phyloP scores from a whole-genome alignment of 306 rosid species.

The Dryas drummondii region DNA sequence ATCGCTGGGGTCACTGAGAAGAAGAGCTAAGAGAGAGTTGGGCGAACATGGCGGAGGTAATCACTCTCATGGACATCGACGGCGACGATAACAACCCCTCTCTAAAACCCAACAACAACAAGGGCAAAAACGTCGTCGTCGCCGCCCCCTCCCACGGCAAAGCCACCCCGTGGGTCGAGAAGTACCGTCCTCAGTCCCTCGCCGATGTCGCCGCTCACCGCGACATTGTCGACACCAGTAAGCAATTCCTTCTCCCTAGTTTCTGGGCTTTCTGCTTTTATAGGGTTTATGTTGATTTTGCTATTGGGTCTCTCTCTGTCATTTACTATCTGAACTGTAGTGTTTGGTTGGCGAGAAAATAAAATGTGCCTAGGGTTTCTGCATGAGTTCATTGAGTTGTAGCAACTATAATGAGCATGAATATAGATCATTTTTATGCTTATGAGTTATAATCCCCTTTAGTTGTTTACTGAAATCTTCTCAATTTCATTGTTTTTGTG shows the following conservation, averaged over 20 bases:
- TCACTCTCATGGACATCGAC: conserved; percentile 65
- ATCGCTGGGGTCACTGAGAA: background rate
- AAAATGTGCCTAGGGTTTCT: background rate
- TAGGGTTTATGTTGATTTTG: conserved; percentile 18
- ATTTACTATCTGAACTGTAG: background rate
- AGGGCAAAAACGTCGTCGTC: conserved; percentile 48
- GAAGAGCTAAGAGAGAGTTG: background rate
- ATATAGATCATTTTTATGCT: background rate
- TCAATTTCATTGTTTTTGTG: conserved; percentile 8
- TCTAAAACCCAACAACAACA: conserved; percentile 28
- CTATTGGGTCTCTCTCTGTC: background rate
- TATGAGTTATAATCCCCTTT: background rate
- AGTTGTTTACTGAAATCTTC: background rate
- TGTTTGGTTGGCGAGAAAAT: background rate
- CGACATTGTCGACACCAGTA: conserved; percentile 95
- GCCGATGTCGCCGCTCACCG: conserved; percentile 95
- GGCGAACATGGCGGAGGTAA: conserved; percentile 45
- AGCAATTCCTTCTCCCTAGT: conserved; percentile 13
- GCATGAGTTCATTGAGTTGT: background rate
- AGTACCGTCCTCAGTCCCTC: conserved; percentile 91
- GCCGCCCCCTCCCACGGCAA: conserved; percentile 30
- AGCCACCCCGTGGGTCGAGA: conserved; percentile 89
- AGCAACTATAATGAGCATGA: background rate
- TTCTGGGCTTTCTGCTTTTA: conserved; percentile 4
- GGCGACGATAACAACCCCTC: conserved; percentile 27